These are phyloP conservation scores for Aspergillus quadrilineatus DNA, from an alignment of 2,329 filamentous ascomycete species.

Conservation along the genomic window DNA sequence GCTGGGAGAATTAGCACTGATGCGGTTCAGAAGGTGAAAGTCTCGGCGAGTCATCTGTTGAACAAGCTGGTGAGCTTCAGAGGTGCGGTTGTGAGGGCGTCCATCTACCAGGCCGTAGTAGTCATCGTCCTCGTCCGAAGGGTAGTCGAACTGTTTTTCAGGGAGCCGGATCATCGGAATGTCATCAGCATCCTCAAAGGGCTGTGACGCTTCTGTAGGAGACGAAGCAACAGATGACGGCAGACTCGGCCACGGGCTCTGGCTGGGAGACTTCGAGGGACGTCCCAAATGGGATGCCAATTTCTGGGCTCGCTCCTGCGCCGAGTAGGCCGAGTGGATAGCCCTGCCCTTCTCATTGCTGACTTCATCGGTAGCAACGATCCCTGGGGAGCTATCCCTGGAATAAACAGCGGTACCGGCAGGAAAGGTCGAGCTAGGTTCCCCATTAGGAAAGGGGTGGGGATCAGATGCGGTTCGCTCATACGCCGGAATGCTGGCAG, in stretches of 20 bases:
- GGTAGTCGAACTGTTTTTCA: constrained; percentile 34
- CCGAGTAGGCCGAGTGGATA: constrained; percentile 34
- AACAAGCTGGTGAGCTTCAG: constrained; percentile 35
- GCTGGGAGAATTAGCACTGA: constrained; percentile 30
- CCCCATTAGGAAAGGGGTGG: constrained; percentile 26
- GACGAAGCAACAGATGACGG: constrained; percentile 32
- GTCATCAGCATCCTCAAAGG: constrained; percentile 35
- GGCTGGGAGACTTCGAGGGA: constrained; percentile 31
- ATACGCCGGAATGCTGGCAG: constrained; percentile 37
- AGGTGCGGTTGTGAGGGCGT: constrained; percentile 28
- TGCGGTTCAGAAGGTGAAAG: constrained; percentile 32
- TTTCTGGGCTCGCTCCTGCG: constrained; percentile 35
- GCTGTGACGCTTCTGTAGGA: constrained; percentile 27
- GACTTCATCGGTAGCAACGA: constrained; percentile 29
- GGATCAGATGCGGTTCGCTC: constrained; percentile 26
- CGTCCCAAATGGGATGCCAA: constrained; percentile 36
- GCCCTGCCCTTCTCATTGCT: constrained; percentile 36
- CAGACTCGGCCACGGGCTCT: constrained; percentile 28
- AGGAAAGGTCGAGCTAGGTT: constrained; percentile 29
- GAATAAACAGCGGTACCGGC: constrained; percentile 29
- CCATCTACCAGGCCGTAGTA: constrained; percentile 28
- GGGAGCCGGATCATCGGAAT: constrained; percentile 35
- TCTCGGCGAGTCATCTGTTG: constrained; percentile 40
- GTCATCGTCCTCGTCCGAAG: constrained; percentile 37
- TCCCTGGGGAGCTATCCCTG: constrained; percentile 24